phyloP scores from a whole-genome alignment of 768 basidiomycete species.

The Rossbeevera mucosa region DNA sequence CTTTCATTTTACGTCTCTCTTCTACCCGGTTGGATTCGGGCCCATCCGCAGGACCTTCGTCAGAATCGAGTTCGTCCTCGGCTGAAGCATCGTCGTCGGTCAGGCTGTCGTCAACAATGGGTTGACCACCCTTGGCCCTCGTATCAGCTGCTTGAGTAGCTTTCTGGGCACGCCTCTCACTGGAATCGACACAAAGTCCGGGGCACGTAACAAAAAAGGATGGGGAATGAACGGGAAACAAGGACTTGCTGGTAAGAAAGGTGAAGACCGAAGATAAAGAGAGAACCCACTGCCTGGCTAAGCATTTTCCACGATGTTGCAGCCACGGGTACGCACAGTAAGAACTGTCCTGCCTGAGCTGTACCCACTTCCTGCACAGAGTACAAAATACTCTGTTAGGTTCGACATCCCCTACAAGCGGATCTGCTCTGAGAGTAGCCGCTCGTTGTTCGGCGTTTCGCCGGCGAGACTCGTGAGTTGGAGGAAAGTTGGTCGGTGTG shows the following conservation, averaged over 20 bases:
- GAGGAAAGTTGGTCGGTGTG: constrained; percentile 52
- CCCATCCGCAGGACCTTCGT: constrained; percentile 27
- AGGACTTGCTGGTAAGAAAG: constrained; percentile 9
- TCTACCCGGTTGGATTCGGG: constrained; percentile 18
- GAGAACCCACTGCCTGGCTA: constrained; percentile 59
- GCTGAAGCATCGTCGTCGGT: constrained; percentile 30
- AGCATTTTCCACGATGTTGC: constrained; percentile 72
- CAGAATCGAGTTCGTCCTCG: constrained; percentile 36
- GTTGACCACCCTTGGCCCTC: constrained; percentile 34
- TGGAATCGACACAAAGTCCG: constrained; percentile 20
- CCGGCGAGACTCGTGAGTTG: constrained; percentile 60
- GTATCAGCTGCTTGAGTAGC: constrained; percentile 48
- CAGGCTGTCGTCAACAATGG: constrained; percentile 23
- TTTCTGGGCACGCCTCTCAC: constrained; percentile 55
- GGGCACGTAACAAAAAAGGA: constrained; percentile 2
- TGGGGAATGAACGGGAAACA: not conserved
- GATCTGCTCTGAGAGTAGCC: constrained; percentile 62
- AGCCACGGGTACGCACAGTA: constrained; percentile 83
- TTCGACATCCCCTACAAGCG: constrained; percentile 63
- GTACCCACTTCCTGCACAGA: constrained; percentile 79
- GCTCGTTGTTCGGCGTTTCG: constrained; percentile 79
- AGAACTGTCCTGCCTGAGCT: constrained; percentile 70
- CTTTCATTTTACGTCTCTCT: constrained; percentile 26
- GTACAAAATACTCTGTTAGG: constrained; percentile 71
- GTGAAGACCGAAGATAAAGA: not conserved